Base-by-base conservation (phyloP, 169 alveolate genomes). In the Cryptosporidium muris region DNA sequence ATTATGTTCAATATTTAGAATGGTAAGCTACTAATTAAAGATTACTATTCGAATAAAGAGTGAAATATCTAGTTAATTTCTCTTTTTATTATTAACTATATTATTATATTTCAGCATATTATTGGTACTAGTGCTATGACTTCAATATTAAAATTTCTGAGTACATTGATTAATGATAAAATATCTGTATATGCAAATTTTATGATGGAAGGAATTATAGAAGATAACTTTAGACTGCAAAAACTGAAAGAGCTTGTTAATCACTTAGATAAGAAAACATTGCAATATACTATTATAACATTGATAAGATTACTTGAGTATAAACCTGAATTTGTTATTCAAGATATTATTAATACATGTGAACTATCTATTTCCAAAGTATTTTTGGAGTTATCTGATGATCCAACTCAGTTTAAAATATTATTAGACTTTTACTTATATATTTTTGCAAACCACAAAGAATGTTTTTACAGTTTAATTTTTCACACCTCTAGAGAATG, bases 401-500 rank as follows among this genome's bases (percentile, higher is more conserved):
- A 37, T 3, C 25, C 38, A 12, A 9, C 37, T 8, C 43, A 51
- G 5, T 66, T 66, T 66, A 60, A 54, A 37, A 52, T 52, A 16
- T 38, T 66, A 6, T 53, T 66, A 34, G 81, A 66, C 52, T 66
- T 66, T 52, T 66, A 66, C n/a, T 16, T 66, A 5, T 47, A 66
- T 53, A 53, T 66, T 52, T 34, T 52, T 38, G 36, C 38, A 5
- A 37, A 12, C 36, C 14, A 52, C 37, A 36, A 40, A 2, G 54
- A 52, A 9, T 34, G 54, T 2, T 66, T 66, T 52, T n/a, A 54
- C 3, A 8, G 54, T 66, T 53, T 66, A 45, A 6, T 14, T n/a
- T 4, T 37, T 48, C 47, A 51, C 37, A 49, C 25, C 36, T 37
- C 47, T 49, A 52, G 51, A 25, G 64, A 66, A 4, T 12, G 51